Conservation (phyloP, 73 alveolate genomes). For the Tetrahymena elliotti region DNA sequence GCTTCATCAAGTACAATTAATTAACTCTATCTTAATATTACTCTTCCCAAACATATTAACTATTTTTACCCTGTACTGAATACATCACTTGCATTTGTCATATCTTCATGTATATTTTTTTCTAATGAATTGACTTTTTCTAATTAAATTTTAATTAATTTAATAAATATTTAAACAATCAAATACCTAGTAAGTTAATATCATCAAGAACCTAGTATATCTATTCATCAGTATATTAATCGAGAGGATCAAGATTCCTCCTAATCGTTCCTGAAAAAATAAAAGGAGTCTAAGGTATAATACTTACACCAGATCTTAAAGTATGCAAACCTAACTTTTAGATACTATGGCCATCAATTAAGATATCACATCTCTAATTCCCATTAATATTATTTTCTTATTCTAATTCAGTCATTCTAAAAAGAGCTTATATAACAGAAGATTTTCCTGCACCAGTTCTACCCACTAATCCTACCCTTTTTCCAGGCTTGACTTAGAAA, state of each 20-base stretch:
- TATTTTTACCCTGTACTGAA: slow-evolving; percentile 58
- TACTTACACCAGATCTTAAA: slow-evolving; percentile 63
- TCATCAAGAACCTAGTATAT: slow-evolving; percentile 46
- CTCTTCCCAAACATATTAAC: slow-evolving; percentile 66
- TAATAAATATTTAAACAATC: background rate
- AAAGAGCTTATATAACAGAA: slow-evolving; percentile 35
- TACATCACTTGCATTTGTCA: slow-evolving; percentile 36
- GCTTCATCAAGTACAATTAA: slow-evolving; percentile 66
- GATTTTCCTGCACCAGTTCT: slow-evolving; percentile 57
- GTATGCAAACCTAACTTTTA: slow-evolving; percentile 49
- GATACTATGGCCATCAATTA: slow-evolving; percentile 75
- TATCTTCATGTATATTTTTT: slow-evolving; percentile 26
- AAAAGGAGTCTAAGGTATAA: slow-evolving; percentile 72
- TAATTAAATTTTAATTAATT: background rate
- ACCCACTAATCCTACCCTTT: slow-evolving; percentile 37
- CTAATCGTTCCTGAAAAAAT: slow-evolving; percentile 61
- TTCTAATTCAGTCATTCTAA: slow-evolving; percentile 57
- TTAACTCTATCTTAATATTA: slow-evolving; percentile 52
- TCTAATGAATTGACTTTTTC: slow-evolving; percentile 23
- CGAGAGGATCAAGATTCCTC: slow-evolving; percentile 76
- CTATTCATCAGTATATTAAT: slow-evolving; percentile 46
- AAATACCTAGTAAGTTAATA: slow-evolving; percentile 31
- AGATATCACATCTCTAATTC: slow-evolving; percentile 17
- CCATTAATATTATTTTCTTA: background rate
- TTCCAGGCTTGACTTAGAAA: slow-evolving; percentile 11